Base-by-base conservation (phyloP, 2,329 filamentous ascomycete species). In the Blastomyces gilchristii region DNA sequence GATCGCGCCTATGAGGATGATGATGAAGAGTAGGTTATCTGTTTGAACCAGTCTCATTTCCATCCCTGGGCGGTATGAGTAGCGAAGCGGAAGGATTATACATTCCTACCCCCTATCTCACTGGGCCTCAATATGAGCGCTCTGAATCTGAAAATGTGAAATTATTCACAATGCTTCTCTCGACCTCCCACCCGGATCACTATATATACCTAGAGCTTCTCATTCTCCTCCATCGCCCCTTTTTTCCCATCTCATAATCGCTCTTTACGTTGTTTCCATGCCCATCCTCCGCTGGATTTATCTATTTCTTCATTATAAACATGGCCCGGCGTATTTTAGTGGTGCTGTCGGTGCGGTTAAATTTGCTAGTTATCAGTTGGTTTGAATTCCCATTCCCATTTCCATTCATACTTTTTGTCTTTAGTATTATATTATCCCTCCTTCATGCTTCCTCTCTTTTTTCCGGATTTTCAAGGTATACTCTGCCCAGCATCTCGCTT, bases 1-100 rank as follows among this genome's bases (percentile, higher is more conserved):
- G 74, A 77, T 43, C 62, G 65, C 25, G 68, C 70, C 31, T 67
- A 73, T 69, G 68, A 41, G 56, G 63, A 37, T 65, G 52, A 58
- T 16, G 31, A 60, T 34, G 28, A 50, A 50, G 43, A 60, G 39
- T 59, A 59, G 43, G 25, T 7, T 1, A 37, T 9, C 43, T 28
- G 39, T 37, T 34, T 52, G 41, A 12, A n/a, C 37, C 57, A 34
- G 5, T 11, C 14, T 59, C 28, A 4, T 59, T 52, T 52, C 2
- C 25, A 6, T 25, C 47, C n/a, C 9, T 49, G 47, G 11, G 11
- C 47, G 47, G 47, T 22, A 49, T 9, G 47, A 12, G n/a, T 49
- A 25, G 47, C 47, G 47, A 49, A 11, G 22, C n/a, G 47, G 22
- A 49, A 49, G 9, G n/a, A n/a, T 34, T 53, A 31, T 34, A 53